These are phyloP conservation scores for Oryza longistaminata DNA, from an alignment of 176 grass and related monocot genomes.

Conservation along the genomic window DNA sequence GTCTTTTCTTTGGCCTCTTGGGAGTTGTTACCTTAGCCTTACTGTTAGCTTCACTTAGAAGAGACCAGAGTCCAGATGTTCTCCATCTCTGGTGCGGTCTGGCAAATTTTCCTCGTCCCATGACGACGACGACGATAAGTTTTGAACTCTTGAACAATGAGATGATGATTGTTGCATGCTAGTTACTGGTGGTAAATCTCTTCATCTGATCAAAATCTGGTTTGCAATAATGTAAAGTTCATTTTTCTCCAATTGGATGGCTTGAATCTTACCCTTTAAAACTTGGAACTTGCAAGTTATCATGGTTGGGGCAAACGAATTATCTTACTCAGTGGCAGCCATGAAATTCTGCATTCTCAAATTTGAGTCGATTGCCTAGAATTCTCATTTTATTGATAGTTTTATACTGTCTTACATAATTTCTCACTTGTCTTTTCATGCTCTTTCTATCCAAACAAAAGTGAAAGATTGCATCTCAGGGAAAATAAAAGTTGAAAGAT, in stretches of 20 bases:
- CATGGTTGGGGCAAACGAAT: neutral
- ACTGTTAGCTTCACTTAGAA: constrained; percentile 47
- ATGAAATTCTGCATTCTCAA: neutral
- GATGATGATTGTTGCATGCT: constrained; percentile 43
- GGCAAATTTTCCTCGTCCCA: constrained; percentile 52
- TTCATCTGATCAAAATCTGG: neutral
- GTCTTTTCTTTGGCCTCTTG: constrained; percentile 33
- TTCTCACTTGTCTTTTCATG: neutral
- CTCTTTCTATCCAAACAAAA: neutral
- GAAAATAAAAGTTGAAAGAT: neutral
- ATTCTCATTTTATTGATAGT: neutral
- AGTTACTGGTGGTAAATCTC: neutral
- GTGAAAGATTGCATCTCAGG: neutral
- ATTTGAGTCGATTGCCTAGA: neutral
- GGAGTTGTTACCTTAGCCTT: constrained; percentile 46
- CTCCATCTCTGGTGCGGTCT: constrained; percentile 1
- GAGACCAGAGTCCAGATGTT: constrained; percentile 45
- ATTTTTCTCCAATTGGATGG: no score
- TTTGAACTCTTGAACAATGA: constrained; percentile 58
- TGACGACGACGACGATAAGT: constrained; percentile 61
- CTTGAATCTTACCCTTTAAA: neutral
- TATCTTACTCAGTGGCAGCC: no score
- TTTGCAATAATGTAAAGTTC: neutral
- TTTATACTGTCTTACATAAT: neutral
- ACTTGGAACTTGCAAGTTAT: neutral